phyloP scores from a whole-genome alignment of 495 filamentous ascomycete genomes.

The Trichocladium uniseriatum region DNA sequence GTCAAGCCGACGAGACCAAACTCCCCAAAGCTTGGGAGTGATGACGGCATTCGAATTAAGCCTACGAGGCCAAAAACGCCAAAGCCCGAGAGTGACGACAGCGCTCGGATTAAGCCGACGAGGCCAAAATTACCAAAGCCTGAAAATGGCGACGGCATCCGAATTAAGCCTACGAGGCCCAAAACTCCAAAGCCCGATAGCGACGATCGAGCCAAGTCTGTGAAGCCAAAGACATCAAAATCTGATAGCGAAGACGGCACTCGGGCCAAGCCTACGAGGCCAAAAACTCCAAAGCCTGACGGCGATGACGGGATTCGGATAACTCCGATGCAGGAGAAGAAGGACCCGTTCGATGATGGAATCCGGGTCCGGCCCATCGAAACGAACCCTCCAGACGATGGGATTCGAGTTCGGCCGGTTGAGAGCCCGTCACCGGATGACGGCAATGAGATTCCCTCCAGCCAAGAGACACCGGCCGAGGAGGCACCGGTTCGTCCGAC shows the following conservation, averaged over 20 bases:
- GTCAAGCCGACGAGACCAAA: no score
- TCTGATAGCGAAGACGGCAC: slow-evolving; percentile 27
- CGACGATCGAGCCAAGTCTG: slow-evolving; percentile 26
- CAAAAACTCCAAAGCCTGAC: slow-evolving; percentile 12
- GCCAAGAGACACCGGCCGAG: slow-evolving; percentile 18
- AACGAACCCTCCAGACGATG: slow-evolving; percentile 17
- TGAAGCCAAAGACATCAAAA: slow-evolving; percentile 17
- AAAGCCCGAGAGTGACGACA: slow-evolving; percentile 22
- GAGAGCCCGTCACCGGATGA: slow-evolving; percentile 11
- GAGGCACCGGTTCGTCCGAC: slow-evolving; percentile 21
- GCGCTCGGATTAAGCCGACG: slow-evolving; percentile 26
- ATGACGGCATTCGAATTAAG: no score
- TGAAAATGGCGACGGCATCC: slow-evolving; percentile 25
- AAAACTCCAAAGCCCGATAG: slow-evolving; percentile 21
- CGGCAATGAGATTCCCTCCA: slow-evolving; percentile 26
- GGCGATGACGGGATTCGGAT: slow-evolving; percentile 30
- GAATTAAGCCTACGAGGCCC: slow-evolving; percentile 22
- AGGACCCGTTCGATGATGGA: slow-evolving; percentile 11
- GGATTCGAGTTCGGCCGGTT: slow-evolving; percentile 29
- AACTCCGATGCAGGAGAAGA: slow-evolving; percentile 5
- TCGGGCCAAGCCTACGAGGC: slow-evolving; percentile 21
- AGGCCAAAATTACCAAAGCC: slow-evolving; percentile 16
- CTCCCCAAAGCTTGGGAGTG: no score
- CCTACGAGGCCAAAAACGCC: no score
- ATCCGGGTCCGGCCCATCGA: slow-evolving; percentile 28